phyloP scores from a whole-genome alignment of 1,284 basidiomycete genomes.

The Malassezia pachydermatis region DNA sequence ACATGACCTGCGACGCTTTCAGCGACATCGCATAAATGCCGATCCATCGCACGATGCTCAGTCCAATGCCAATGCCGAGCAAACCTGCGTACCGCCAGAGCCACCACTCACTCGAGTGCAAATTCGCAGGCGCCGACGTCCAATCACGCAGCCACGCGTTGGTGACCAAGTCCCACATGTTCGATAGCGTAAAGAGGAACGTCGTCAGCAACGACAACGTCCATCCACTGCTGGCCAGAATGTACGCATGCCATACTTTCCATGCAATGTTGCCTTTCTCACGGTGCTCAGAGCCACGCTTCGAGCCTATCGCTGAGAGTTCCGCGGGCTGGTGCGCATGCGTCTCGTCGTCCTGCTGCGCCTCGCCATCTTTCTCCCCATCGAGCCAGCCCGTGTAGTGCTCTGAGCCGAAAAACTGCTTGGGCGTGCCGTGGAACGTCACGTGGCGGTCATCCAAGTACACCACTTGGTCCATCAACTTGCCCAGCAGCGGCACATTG shows the following conservation, averaged over 20 bases:
- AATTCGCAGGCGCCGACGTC: slow-evolving; percentile 4
- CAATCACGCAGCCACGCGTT: slow-evolving; percentile 21
- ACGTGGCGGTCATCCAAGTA: slow-evolving; percentile 27
- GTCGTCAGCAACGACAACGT: slow-evolving; percentile 6
- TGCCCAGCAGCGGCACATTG: slow-evolving; percentile 27
- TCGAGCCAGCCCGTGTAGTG: slow-evolving; percentile 20
- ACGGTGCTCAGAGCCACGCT: slow-evolving; percentile 6
- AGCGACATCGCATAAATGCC: slow-evolving; percentile 18
- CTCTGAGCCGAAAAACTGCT: slow-evolving; percentile 32
- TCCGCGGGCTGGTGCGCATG: background rate
- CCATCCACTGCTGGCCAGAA: slow-evolving; percentile 17
- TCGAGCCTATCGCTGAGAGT: background rate
- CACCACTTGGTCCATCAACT: slow-evolving; percentile 21
- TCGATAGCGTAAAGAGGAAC: slow-evolving; percentile 10
- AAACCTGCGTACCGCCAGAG: slow-evolving; percentile 13
- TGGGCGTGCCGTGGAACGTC: slow-evolving; percentile 17
- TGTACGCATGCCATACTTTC: slow-evolving; percentile 21
- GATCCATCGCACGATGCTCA: slow-evolving; percentile 24
- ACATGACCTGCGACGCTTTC: slow-evolving; percentile 25
- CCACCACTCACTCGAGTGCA: slow-evolving; percentile 11
- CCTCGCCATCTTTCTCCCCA: slow-evolving; percentile 51
- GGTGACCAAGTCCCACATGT: slow-evolving; percentile 19
- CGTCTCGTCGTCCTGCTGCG: slow-evolving; percentile 1
- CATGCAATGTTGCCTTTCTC: slow-evolving; percentile 17
- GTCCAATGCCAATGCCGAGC: slow-evolving; percentile 39